Evolutionary conservation across 345 rosid species (phyloP).

Genomic region (Hibiscus mutabilis): DNA sequence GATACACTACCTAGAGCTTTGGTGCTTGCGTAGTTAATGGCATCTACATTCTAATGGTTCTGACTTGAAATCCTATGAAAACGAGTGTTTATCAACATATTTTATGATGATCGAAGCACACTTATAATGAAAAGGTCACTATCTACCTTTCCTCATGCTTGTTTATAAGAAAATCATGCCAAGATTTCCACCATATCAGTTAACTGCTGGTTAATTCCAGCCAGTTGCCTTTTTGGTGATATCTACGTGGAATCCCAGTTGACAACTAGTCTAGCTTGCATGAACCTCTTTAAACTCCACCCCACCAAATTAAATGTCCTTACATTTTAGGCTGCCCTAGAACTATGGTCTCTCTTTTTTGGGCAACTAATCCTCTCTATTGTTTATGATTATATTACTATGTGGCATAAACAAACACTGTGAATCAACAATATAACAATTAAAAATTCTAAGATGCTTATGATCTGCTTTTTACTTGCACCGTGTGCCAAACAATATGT

Average conservation of each 20-base stretch:
- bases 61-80: neutral
- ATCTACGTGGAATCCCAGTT: neutral
- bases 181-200: neutral
- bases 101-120: neutral
- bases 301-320: neutral
- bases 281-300: neutral
- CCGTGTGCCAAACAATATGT: neutral
- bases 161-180: neutral
- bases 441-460: neutral
- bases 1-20: neutral
- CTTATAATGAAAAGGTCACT: neutral
- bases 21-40: neutral
- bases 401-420: neutral
- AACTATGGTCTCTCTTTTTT: no score
- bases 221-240: neutral
- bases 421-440: neutral
- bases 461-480: neutral
- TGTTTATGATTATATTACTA: neutral
- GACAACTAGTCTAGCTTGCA: neutral
- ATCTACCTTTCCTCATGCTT: neutral
- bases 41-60: constrained; percentile 1
- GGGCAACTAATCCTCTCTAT: no score
- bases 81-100: neutral
- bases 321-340: neutral
- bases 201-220: neutral